phyloP scores from a whole-genome alignment of 2,329 filamentous ascomycete genomes.

The Aureobasidium leucospermi region DNA sequence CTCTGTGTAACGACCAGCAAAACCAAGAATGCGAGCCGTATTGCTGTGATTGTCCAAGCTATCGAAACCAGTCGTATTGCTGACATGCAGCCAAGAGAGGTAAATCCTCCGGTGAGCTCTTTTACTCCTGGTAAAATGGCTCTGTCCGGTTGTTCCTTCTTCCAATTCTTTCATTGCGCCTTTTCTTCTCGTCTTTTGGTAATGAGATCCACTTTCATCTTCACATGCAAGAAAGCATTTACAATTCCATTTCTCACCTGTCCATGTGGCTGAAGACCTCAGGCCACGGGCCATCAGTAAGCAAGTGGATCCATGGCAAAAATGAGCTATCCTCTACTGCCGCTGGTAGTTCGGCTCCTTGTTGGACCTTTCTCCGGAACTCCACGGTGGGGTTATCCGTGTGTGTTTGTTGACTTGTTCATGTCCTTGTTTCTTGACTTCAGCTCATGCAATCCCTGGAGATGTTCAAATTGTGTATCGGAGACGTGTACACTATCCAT shows the following conservation, averaged over 20 bases:
- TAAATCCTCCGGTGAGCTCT: background rate
- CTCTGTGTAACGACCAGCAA: background rate
- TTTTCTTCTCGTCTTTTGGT: background rate
- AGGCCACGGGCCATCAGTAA: background rate
- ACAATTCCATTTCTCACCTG: too few relatives aligned
- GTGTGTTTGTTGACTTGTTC: background rate
- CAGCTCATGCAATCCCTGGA: background rate
- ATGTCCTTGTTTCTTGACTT: background rate
- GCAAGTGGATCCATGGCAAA: background rate
- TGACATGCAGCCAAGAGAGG: background rate
- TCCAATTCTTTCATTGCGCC: background rate
- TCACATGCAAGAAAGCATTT: background rate
- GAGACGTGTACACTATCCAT: background rate
- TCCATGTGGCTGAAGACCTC: background rate
- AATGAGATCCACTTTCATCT: background rate
- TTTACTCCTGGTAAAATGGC: background rate
- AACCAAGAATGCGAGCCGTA: background rate
- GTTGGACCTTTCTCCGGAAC: background rate
- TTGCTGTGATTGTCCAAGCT: background rate
- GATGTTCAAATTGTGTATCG: background rate
- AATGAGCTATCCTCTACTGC: background rate
- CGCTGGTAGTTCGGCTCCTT: background rate
- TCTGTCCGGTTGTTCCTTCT: background rate
- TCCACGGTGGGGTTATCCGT: background rate
- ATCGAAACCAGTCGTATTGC: background rate